Base-by-base conservation (phyloP, 2,329 filamentous ascomycete species). In the Chaetomium sp. region DNA sequence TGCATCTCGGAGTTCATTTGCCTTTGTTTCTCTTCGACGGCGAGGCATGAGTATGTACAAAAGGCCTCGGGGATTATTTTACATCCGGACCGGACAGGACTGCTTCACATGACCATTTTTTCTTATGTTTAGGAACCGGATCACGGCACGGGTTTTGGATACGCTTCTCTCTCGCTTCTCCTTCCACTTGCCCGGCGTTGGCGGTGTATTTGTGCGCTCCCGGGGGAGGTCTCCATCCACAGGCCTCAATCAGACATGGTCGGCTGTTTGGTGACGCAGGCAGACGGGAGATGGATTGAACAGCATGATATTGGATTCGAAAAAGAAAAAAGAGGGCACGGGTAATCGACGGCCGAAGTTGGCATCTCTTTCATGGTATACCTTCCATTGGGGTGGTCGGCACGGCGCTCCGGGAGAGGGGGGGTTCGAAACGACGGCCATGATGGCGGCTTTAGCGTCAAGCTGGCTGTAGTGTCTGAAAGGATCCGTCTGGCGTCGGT, bases 1-100 rank as follows among this genome's bases (percentile, higher is more conserved):
- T 60, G 60, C 57, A 62, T 63, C 33, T 62, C 58, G 57, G 63
- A 63, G 49, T 65, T 57, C 19, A 59, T 10, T 47, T 60, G 50
- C 23, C 27, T 23, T 33, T 35, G 5, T 21, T 38, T 35, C n/a
- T 42, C 53, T 56, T 56, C 31, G 53, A 56, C 29, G 31, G 29
- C 53, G 33, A 56, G 53, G 31, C 53, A 38, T 42, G 51, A 55
- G 27, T 35, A 8, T 51, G 53, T 56, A 56, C 53, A 56, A 56
- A 56, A 9, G 31, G n/a, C 31, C 21, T 38, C 13, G 31, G 31
- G 53, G 53, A 33, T 51, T 50, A 25, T 56, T 42, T 29, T 55
- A 53, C 27, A 27, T 31, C 51, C 42, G 25, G 49, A 61, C 51
- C 29, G 33, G 23, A 47, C 31, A 31, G 29, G 25, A 56, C 25